A percentile compares a stretch with the other conserved stretches of the same genome.
Evolutionary conservation across 352 stramenopile species (phyloP).

Genomic region (Pythium vanterpoolii): DNA sequence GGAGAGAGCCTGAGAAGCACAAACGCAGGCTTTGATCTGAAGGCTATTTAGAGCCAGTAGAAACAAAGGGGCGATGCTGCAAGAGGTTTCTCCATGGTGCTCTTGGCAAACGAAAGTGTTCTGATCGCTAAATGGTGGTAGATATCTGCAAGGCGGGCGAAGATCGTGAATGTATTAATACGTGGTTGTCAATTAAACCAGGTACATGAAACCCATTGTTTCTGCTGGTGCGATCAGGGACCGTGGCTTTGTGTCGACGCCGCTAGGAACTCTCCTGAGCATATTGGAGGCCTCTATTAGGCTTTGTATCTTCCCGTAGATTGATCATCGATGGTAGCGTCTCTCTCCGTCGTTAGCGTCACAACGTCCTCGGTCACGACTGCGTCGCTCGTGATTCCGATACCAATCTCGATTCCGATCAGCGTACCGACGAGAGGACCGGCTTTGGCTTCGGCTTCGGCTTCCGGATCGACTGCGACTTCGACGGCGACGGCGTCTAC

Average conservation of each 20-base stretch:
- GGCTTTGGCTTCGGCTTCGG: constrained; percentile 11
- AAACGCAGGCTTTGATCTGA: background rate
- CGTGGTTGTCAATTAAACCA: background rate
- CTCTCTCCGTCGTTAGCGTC: background rate
- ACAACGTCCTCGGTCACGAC: background rate
- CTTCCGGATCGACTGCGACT: constrained; percentile 18
- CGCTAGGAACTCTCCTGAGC: no score
- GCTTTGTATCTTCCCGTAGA: no score
- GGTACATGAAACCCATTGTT: background rate
- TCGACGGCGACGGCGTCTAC: constrained; percentile 6
- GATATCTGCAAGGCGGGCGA: no score
- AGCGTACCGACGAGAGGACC: background rate
- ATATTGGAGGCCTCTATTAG: no score
- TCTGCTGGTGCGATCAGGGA: background rate
- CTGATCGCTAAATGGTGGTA: background rate
- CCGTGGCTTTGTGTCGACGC: no score
- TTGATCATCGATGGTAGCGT: background rate
- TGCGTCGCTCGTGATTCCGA: background rate
- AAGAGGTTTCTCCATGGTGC: background rate
- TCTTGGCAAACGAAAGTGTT: background rate
- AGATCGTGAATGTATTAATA: constrained; percentile 1
- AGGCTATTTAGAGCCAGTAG: background rate
- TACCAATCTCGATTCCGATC: background rate
- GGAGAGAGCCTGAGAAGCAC: background rate
- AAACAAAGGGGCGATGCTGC: background rate